Conservation (phyloP, 768 basidiomycete genomes). For the Mycena filopes region DNA sequence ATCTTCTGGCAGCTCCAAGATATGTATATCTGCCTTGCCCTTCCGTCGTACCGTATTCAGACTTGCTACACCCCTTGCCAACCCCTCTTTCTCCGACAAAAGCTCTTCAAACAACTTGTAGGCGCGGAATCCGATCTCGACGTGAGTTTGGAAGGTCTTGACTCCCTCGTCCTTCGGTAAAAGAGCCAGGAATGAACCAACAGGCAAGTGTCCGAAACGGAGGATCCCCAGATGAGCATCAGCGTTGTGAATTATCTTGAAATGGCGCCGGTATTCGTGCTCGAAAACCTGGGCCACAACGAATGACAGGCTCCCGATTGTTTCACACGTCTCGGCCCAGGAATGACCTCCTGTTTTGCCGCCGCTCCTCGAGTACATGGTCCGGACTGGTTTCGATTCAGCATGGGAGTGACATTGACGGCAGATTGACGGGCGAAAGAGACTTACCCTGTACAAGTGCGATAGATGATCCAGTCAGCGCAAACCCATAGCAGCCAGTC, state of each 20-base stretch:
- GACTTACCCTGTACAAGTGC: conserved; percentile 3
- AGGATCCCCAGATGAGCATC: background rate
- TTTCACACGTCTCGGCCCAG: background rate
- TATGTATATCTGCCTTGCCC: conserved; percentile 1
- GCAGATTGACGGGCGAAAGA: background rate
- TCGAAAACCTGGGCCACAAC: background rate
- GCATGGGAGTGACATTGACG: background rate
- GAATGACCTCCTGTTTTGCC: conserved; percentile 7
- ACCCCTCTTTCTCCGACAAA: background rate
- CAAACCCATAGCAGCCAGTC: conserved; percentile 2
- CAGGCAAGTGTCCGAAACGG: background rate
- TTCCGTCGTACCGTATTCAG: conserved; percentile 8
- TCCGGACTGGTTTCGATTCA: background rate
- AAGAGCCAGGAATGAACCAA: background rate
- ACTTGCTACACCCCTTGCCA: background rate
- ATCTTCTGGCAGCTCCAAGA: conserved; percentile 3
- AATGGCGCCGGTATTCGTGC: background rate
- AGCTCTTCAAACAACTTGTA: conserved; percentile 1
- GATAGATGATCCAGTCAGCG: background rate
- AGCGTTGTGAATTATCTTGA: background rate
- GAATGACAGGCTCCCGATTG: background rate
- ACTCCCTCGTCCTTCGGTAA: background rate
- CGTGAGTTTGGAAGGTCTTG: background rate
- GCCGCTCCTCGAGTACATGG: conserved; percentile 12
- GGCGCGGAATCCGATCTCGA: conserved; percentile 1